A percentile compares a stretch with the other conserved stretches of the same genome.
phyloP scores from a whole-genome alignment of 768 basidiomycete genomes.

The Scleroderma citrinum region DNA sequence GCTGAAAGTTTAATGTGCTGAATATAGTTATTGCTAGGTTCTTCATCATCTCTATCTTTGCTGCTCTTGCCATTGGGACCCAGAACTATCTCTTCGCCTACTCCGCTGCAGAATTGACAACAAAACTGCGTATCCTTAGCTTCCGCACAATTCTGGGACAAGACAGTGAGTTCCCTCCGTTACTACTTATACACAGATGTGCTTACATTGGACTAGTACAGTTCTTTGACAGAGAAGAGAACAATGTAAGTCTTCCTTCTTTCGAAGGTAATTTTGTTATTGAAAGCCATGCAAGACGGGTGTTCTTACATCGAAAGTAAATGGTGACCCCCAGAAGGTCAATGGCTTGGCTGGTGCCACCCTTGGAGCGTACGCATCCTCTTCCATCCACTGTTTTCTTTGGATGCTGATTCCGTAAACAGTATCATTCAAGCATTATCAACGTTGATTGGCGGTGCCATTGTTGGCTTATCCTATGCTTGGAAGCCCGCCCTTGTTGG shows the following conservation, averaged over 20 bases:
- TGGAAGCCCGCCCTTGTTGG: slow-evolving; percentile 81
- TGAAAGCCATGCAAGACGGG: slow-evolving; percentile 50
- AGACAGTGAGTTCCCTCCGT: slow-evolving; percentile 52
- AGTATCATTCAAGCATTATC: slow-evolving; percentile 76
- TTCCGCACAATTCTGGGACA: slow-evolving; percentile 84
- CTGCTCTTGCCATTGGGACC: slow-evolving; percentile 51
- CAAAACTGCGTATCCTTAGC: no score
- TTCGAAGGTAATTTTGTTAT: not conserved
- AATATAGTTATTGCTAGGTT: slow-evolving; percentile 38
- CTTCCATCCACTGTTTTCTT: not conserved
- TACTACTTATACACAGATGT: not conserved
- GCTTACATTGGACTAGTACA: slow-evolving; percentile 42
- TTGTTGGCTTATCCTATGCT: slow-evolving; percentile 72
- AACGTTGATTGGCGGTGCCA: slow-evolving; percentile 62
- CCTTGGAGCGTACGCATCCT: slow-evolving; percentile 53
- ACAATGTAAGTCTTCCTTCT: slow-evolving; percentile 35
- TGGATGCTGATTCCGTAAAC: slow-evolving; percentile 35
- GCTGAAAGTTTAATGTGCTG: not conserved
- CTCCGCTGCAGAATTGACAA: slow-evolving; percentile 64
- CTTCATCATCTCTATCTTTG: slow-evolving; percentile 73
- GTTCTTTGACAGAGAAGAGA: no score
- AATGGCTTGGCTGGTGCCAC: slow-evolving; percentile 85
- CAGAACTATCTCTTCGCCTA: slow-evolving; percentile 70
- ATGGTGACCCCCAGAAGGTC: slow-evolving; percentile 87
- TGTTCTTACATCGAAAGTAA: slow-evolving; percentile 67